A percentile compares a stretch with the other conserved stretches of the same genome.
These are phyloP conservation scores for Andrographis paniculata DNA, from an alignment of 305 asterid genomes.

Conservation along the genomic window DNA sequence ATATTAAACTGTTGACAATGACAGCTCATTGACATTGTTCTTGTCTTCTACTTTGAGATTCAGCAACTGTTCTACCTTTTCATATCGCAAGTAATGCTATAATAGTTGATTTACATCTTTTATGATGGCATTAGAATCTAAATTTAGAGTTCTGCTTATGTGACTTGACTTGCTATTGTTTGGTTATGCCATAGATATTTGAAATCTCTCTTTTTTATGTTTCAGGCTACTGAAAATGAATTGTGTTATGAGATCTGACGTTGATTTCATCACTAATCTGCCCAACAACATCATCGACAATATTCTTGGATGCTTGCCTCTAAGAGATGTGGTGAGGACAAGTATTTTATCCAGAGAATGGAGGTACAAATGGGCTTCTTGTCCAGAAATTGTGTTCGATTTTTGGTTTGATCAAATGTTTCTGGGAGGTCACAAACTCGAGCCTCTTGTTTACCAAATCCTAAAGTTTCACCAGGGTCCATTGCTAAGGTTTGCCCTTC, in stretches of 20 bases:
- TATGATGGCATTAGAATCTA: too few species aligned
- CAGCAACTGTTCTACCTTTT: too few species aligned
- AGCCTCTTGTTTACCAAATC: constrained; percentile 29
- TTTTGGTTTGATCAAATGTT: constrained; percentile 41
- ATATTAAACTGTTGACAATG: too few species aligned
- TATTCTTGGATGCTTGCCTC: constrained; percentile 46
- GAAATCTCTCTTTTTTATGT: constrained; percentile 10
- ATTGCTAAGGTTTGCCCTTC: constrained; percentile 33
- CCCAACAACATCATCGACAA: constrained; percentile 34
- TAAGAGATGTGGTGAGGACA: constrained; percentile 41
- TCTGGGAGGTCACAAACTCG: constrained; percentile 35
- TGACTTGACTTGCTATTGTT: too few species aligned
- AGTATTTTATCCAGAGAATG: constrained; percentile 51
- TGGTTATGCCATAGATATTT: too few species aligned
- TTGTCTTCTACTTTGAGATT: too few species aligned
- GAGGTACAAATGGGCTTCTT: constrained; percentile 41
- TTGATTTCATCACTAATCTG: constrained; percentile 29
- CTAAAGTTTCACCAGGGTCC: constrained; percentile 33
- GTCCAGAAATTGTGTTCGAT: constrained; percentile 38
- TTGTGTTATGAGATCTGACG: constrained; percentile 18
- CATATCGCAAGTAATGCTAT: too few species aligned
- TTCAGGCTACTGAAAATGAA: constrained; percentile 26
- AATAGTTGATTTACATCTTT: too few species aligned
- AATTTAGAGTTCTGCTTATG: too few species aligned
- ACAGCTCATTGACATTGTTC: too few species aligned